Base-by-base conservation (phyloP, 2,329 filamentous ascomycete species). In the Thelonectria blattea region DNA sequence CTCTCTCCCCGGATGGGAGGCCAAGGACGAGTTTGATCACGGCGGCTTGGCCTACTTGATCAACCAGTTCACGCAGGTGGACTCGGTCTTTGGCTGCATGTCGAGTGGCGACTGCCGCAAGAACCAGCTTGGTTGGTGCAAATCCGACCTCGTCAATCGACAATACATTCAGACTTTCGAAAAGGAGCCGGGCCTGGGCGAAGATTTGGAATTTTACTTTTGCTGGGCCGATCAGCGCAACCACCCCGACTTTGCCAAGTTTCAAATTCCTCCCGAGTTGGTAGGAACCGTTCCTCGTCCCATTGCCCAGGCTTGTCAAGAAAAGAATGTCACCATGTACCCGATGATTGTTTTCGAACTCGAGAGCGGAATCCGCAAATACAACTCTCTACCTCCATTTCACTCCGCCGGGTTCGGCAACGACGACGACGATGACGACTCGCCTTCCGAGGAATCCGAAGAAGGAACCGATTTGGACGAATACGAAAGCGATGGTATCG, bases 401-500 rank as follows among this genome's bases (percentile, higher is more conserved):
- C 52, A 52, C 6, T 50, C 54, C 5, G 56, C 59, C 7, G 30
- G 50, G 4, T 34, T 60, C 18, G 17, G 52, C 2, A 48, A 65
- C 17, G 63, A 64, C 2, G 58, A 61, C 11, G 58, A 63, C 14
- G 52, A 64, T n/a, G 65, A 65, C 5, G 56, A 60, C 8, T 58
- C 65, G 5, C 64, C 67, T 0, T 58, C 60, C 0, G 67, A 54
- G 1, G 58, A 71, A 0, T 56, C 56, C 1, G 65, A 65, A 11
- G 60, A 72, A 22, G 65, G 66, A 0, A 43, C 56, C 1, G 65
- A 69, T 17, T 47, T 64, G 2, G 66, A 76, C 30, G 70, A 74
- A 46, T 79, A 79, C 15, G 78, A 79, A 41, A 77, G 76, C 45
- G 76, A 77, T 0, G 75, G 75, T 0, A 78, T 79, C 7, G 76